Base-by-base conservation (phyloP, 2,329 filamentous ascomycete species). In the Rhynchosporium graminicola region DNA sequence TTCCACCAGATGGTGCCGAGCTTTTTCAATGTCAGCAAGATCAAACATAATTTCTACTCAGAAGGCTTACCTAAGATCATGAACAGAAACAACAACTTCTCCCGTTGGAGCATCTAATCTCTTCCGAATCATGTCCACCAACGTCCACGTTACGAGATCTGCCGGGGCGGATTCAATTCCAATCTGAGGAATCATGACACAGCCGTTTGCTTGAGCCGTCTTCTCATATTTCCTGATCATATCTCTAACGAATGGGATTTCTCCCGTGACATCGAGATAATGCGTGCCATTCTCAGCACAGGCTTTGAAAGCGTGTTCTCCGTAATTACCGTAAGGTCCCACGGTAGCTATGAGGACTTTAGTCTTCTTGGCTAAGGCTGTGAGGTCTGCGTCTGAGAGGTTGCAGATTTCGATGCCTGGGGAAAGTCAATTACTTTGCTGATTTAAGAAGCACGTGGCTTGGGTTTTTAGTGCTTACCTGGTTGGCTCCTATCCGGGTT, bases 401-500 rank as follows among this genome's bases (percentile, higher is more conserved):
- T 74, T 76, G 67, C 78, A 82, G 31, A 83, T 72, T 68, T 88
- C 85, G 57, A 87, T 80, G 36, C 70, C 82, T 82, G 70, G 57
- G 26, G 52, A 62, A 38, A 61, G 62, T 70, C 29, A 68, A 62
- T 43, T 40, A 52, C 9, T 48, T 20, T 15, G 40, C 15, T 54
- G 46, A 43, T 36, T 46, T 8, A 26, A 9, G 9, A 12, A 2
- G 43, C n/a, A 26, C 10, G 43, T 33, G 43, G 31, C 36, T 40
- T 4, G 20, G 12, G 20, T 15, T 26, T 47, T 26, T 51, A 60
- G 58, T 63, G 62, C 77, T 71, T 82, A 90, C 89, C 85, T 72
- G 92, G 92, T 59, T 84, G 82, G 42, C 79, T 72, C 59, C 93
- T 87, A 74, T 96, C 87, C 2, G 87, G 80, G 73, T 90, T 90